Percentiles rank a stretch among this genome's conserved stretches.
These are phyloP conservation scores for Phytopythium ostracodes DNA, from an alignment of 352 stramenopile genomes.

Conservation along the genomic window DNA sequence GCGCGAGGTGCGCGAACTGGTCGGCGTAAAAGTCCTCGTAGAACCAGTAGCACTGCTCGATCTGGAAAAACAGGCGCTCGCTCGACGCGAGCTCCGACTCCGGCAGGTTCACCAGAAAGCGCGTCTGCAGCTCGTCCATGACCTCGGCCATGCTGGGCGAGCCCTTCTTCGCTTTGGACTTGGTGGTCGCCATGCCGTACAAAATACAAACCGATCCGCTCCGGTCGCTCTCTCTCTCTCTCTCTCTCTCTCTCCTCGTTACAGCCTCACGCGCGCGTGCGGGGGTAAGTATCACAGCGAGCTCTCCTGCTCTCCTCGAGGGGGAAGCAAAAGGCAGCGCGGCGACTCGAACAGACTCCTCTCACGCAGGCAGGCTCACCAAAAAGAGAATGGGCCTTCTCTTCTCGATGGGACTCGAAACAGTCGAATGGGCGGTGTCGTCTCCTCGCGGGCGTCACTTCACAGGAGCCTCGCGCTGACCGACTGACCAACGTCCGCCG, in stretches of 20 bases:
- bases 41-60: conserved; percentile 97
- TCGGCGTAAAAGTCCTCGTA: conserved; percentile 97
- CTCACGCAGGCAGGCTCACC: not conserved
- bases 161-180: conserved; percentile 15
- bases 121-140: conserved; percentile 95
- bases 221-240: not conserved
- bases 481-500: not conserved
- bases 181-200: not conserved
- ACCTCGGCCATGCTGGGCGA: conserved; percentile 79
- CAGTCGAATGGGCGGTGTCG: not conserved
- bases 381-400: not conserved
- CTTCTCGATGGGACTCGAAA: not conserved
- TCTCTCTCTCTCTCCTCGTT: not conserved
- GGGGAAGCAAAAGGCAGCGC: not conserved
- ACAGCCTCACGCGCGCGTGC: not conserved
- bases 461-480: not conserved
- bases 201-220: no score
- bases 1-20: conserved; percentile 71
- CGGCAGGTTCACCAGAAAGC: conserved; percentile 95
- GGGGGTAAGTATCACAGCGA: not conserved
- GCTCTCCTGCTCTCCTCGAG: not conserved
- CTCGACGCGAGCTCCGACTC: conserved; percentile 85
- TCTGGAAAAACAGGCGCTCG: conserved; percentile 97
- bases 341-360: not conserved
- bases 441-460: not conserved